phyloP scores from a whole-genome alignment of 176 grass and related monocot genomes.

The Juncus inflexus region DNA sequence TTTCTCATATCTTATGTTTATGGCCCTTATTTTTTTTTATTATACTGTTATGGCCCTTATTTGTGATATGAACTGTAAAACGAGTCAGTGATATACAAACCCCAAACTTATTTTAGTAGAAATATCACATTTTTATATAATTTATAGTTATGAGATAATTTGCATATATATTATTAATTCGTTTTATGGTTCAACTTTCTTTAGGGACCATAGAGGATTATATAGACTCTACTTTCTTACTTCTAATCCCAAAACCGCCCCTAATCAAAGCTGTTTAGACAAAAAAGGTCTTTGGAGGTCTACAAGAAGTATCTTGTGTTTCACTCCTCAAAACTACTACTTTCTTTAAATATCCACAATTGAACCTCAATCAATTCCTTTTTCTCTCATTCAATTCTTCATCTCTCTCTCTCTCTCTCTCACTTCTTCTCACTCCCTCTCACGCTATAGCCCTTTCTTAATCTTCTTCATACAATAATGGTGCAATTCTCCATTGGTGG shows the following conservation, averaged over 20 bases:
- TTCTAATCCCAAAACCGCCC: slow-evolving; percentile 22
- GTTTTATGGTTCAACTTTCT: not conserved
- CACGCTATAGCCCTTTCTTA: slow-evolving; percentile 5
- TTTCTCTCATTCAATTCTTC: slow-evolving; percentile 2
- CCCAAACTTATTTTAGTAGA: no score
- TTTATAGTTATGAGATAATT: no score
- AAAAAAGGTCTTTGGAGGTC: slow-evolving; percentile 26
- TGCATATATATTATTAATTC: no score
- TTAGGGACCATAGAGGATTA: not conserved
- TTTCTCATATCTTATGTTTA: no score
- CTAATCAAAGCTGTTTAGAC: slow-evolving; percentile 7
- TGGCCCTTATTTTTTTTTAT: no score
- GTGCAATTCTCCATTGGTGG: slow-evolving; percentile 11
- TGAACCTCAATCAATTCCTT: slow-evolving; percentile 11
- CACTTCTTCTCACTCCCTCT: not conserved
- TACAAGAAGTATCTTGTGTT: slow-evolving; percentile 35
- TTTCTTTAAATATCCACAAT: slow-evolving; percentile 53
- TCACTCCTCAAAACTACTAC: slow-evolving; percentile 28
- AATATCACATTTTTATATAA: no score
- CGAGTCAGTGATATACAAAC: no score
- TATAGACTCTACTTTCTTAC: not conserved
- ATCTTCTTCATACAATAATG: slow-evolving; percentile 23
- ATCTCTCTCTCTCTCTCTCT: slow-evolving; percentile 7
- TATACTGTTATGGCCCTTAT: no score
- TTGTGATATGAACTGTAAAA: no score